A percentile compares a stretch with the other conserved stretches of the same genome.
Evolutionary conservation across 2,329 filamentous ascomycete genomes (phyloP).

Genomic region (Stemphylium vesicarium): DNA sequence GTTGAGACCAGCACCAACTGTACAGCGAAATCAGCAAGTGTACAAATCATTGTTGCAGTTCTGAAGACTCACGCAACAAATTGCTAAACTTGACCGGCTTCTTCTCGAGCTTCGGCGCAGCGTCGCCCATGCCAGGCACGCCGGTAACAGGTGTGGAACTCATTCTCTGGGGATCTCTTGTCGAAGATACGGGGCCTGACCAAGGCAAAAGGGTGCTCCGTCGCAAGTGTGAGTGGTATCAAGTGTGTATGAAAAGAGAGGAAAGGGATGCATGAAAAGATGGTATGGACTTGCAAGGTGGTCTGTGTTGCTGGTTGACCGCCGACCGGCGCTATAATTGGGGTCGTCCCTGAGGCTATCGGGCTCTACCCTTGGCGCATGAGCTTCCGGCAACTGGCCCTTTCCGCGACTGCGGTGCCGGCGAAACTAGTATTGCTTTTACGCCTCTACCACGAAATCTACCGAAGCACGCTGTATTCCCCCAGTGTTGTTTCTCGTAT

Average conservation of each 20-base stretch:
- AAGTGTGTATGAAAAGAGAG: conserved; percentile 23
- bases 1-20: conserved; percentile 88
- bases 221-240: conserved; percentile 59
- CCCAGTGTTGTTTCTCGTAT: no score
- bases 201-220: conserved; percentile 94
- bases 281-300: conserved; percentile 28
- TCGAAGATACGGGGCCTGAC: conserved; percentile 80
- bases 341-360: conserved; percentile 20
- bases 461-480: no score
- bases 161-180: conserved; percentile 59
- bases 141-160: conserved; percentile 56
- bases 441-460: background rate
- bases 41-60: background rate
- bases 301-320: conserved; percentile 30
- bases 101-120: conserved; percentile 78
- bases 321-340: conserved; percentile 24
- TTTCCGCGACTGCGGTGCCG: conserved; percentile 1
- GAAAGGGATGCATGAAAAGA: conserved; percentile 20
- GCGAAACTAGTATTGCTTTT: conserved; percentile 3
- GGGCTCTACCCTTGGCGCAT: conserved; percentile 9
- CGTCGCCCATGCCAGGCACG: conserved; percentile 50
- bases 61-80: conserved; percentile 70
- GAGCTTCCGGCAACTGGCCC: conserved; percentile 1
- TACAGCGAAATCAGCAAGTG: conserved; percentile 35
- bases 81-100: conserved; percentile 99